Base-by-base conservation (phyloP, 2,329 filamentous ascomycete species). In the Colletotrichum eremochloae region DNA sequence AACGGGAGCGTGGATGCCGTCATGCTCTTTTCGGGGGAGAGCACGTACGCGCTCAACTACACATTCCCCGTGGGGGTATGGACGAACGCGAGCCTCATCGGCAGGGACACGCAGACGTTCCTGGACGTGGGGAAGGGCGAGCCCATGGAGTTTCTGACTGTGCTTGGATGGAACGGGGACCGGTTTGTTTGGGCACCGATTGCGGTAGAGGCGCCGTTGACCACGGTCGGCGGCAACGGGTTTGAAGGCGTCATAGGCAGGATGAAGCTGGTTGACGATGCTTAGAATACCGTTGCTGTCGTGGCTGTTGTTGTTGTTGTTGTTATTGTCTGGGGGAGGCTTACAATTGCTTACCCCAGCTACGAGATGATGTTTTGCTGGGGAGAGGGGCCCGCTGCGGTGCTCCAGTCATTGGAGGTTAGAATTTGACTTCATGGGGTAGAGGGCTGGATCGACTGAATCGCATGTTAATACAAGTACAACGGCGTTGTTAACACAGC, bases 41-140 rank as follows among this genome's bases (percentile, higher is more conserved):
- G 64, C 60, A 68, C 68, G 53, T 74, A 74, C 46, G 68, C 72
- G 53, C 68, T 74, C 60, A 74, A 74, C 40, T 74, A 74, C 55
- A 72, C 72, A 36, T 72, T 74, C 50, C 72, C 72, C 60, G 69
- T 74, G 42, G 72, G 68, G 50, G 38, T 46, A 61, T 74, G 72
- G 72, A 74, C 69, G 14, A 63, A 68, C 3, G 72, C 60, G 5
- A 66, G 64, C 56, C 64, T 74, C 33, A 64, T 72, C 15, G 68
- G 72, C 44, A 56, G 53, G 60, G 72, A 55, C 24, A 62, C 42
- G 48, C 63, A 65, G 55, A 74, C 69, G 36, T 74, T 65, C 36
- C 50, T 72, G 42, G 72, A 72, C 44, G 63, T 72, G 14, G 68
- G 72, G 11, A 55, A 64, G 29, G 68, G 61, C 20, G 36, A 60